phyloP scores from a whole-genome alignment of 352 stramenopile species.

The Phytophthora parvispora region DNA sequence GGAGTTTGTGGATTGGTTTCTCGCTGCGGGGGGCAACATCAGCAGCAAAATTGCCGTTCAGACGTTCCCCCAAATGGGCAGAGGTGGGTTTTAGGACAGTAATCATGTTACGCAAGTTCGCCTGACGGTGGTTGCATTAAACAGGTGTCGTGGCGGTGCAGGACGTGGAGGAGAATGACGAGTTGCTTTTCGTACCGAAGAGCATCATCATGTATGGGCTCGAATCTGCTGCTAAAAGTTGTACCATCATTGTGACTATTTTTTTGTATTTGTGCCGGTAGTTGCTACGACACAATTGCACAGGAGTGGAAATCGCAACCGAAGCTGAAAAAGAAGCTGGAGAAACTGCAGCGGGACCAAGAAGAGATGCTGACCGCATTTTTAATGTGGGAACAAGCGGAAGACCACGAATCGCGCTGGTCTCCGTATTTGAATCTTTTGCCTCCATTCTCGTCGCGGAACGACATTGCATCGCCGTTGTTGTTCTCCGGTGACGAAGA shows the following conservation, averaged over 20 bases:
- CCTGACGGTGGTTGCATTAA: neutral
- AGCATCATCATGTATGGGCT: slow-evolving; percentile 51
- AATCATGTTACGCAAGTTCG: no score
- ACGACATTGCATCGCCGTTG: slow-evolving; percentile 42
- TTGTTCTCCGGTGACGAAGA: slow-evolving; percentile 38
- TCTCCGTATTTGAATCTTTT: slow-evolving; percentile 64
- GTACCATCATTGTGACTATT: neutral
- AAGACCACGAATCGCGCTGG: slow-evolving; percentile 54
- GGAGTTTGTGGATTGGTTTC: slow-evolving; percentile 62
- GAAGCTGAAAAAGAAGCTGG: slow-evolving; percentile 45
- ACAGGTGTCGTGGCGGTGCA: slow-evolving; percentile 41
- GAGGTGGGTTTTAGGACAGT: slow-evolving; percentile 18
- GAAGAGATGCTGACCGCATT: slow-evolving; percentile 78
- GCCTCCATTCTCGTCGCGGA: slow-evolving; percentile 26
- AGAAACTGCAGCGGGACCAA: slow-evolving; percentile 36
- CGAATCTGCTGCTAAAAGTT: no score
- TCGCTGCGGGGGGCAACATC: slow-evolving; percentile 30
- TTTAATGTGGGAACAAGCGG: slow-evolving; percentile 61
- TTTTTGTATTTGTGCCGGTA: slow-evolving; percentile 2
- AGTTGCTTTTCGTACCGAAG: slow-evolving; percentile 55
- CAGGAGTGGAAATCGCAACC: slow-evolving; percentile 21
- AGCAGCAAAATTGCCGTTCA: slow-evolving; percentile 35
- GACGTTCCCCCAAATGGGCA: slow-evolving; percentile 47
- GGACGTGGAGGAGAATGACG: slow-evolving; percentile 36
- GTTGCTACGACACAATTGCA: slow-evolving; percentile 52